These are phyloP conservation scores for Apiotrichum sp. DNA, from an alignment of 1,284 basidiomycete genomes.

Conservation along the genomic window DNA sequence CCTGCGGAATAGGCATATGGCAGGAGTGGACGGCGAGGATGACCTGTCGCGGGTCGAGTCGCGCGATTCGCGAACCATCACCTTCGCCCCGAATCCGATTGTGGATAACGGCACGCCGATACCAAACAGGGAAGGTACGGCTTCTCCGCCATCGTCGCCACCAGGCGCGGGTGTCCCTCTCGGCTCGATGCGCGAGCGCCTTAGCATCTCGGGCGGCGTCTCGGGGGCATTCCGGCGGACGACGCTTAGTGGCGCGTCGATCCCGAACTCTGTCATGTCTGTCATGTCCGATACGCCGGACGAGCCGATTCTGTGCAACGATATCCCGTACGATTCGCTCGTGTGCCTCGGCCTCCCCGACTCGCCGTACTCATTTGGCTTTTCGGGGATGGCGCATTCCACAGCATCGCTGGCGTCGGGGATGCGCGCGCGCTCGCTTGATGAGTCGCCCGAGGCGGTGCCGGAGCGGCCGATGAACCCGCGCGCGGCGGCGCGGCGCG, in stretches of 20 bases:
- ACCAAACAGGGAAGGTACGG: neutral
- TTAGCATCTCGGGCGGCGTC: neutral
- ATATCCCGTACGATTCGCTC: conserved; percentile 73
- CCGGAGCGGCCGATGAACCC: neutral
- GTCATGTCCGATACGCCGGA: conserved; percentile 27
- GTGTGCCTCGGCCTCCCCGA: conserved; percentile 71
- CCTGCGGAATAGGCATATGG: conserved; percentile 22
- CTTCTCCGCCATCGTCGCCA: conserved; percentile 5
- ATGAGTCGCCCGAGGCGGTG: conserved; percentile 15
- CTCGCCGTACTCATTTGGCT: conserved; percentile 57
- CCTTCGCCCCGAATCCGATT: conserved; percentile 32
- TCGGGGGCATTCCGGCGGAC: neutral
- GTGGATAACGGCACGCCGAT: neutral
- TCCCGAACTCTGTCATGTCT: conserved; percentile 15
- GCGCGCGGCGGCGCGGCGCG: conserved; percentile 48
- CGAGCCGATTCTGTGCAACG: conserved; percentile 47
- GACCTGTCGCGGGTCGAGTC: conserved; percentile 25
- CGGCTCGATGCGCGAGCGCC: conserved; percentile 20
- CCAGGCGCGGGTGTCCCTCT: conserved; percentile 12
- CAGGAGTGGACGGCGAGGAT: conserved; percentile 13
- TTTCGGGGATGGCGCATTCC: conserved; percentile 50
- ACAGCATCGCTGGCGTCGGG: conserved; percentile 65
- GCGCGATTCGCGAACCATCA: conserved; percentile 32
- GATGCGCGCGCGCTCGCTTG: conserved; percentile 7
- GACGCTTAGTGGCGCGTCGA: conserved; percentile 23